Conservation (phyloP, 139 green algal species). For the Klebsormidium nitens region DNA sequence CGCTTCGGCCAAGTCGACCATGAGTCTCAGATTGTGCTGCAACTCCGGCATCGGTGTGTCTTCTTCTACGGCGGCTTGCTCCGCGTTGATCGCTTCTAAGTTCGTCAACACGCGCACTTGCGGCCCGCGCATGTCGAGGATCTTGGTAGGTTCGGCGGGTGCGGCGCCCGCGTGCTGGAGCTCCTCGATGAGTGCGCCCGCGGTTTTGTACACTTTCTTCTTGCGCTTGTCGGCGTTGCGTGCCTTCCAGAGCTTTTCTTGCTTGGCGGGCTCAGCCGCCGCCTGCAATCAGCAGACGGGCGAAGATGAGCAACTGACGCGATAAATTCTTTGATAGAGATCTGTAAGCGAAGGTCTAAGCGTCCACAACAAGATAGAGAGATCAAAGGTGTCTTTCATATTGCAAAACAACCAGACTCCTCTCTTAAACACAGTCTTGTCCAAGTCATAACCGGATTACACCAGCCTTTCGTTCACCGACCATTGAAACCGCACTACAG, state of each 20-base stretch:
- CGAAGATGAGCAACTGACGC: no score
- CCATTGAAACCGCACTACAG: no score
- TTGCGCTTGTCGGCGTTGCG: slow-evolving; percentile 28
- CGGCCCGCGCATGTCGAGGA: slow-evolving; percentile 91
- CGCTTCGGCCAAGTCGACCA: slow-evolving; percentile 69
- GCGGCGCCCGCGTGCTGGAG: slow-evolving; percentile 11
- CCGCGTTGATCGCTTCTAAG: slow-evolving; percentile 71
- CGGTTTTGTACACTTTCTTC: slow-evolving; percentile 57
- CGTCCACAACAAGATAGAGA: no score
- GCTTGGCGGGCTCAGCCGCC: not conserved
- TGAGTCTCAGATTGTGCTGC: slow-evolving; percentile 90
- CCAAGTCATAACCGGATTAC: no score
- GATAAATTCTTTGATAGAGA: no score
- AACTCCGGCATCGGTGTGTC: slow-evolving; percentile 88
- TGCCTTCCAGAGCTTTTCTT: slow-evolving; percentile 47
- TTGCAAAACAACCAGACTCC: no score
- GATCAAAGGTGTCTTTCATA: no score
- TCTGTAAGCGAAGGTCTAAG: no score
- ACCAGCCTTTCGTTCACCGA: no score
- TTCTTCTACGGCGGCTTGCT: slow-evolving; percentile 40
- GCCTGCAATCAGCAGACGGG: no score
- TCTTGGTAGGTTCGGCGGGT: slow-evolving; percentile 39
- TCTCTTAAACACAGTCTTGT: no score
- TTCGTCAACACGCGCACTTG: slow-evolving; percentile 83
- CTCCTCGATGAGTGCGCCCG: slow-evolving; percentile 68